Conservation (phyloP, 768 basidiomycete species). For the Favolaschia claudopus region DNA sequence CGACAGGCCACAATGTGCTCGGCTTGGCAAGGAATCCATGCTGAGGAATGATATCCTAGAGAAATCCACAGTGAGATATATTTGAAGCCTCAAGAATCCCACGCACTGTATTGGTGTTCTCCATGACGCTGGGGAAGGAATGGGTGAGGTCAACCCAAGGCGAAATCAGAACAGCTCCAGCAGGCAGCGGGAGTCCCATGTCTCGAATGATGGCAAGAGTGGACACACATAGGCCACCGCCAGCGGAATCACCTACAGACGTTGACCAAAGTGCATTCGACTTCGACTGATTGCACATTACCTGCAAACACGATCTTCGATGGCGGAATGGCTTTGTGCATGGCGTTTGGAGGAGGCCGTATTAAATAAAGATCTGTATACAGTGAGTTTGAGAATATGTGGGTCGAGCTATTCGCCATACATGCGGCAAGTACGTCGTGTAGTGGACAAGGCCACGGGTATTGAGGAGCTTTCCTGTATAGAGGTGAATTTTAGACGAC, state of each 20-base stretch:
- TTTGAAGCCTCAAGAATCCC: not conserved
- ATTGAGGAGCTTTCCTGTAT: constrained; percentile 78
- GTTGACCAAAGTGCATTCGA: too few species aligned
- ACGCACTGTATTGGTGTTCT: constrained; percentile 68
- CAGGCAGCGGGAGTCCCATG: constrained; percentile 70
- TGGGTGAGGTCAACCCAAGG: constrained; percentile 91
- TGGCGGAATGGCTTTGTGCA: constrained; percentile 69
- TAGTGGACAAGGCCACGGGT: constrained; percentile 81
- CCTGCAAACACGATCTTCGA: constrained; percentile 76
- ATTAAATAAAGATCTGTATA: constrained; percentile 75
- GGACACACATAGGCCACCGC: constrained; percentile 70
- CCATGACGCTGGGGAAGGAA: constrained; percentile 78
- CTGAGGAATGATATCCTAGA: constrained; percentile 71
- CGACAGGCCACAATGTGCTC: constrained; percentile 64
- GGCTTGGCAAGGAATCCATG: constrained; percentile 70
- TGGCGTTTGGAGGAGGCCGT: constrained; percentile 66
- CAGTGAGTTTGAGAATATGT: not conserved
- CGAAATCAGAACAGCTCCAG: constrained; percentile 79
- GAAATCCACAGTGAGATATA: not conserved
- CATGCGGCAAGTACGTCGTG: constrained; percentile 83
- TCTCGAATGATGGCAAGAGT: constrained; percentile 73
- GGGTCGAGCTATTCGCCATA: constrained; percentile 33
- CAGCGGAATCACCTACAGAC: constrained; percentile 78
- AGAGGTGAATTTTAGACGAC: not conserved
- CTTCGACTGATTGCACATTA: too few species aligned